Percentiles rank a stretch among this genome's conserved stretches.
These are phyloP conservation scores for Cladosporium sp. DNA, from an alignment of 2,329 filamentous ascomycete genomes.

Conservation along the genomic window DNA sequence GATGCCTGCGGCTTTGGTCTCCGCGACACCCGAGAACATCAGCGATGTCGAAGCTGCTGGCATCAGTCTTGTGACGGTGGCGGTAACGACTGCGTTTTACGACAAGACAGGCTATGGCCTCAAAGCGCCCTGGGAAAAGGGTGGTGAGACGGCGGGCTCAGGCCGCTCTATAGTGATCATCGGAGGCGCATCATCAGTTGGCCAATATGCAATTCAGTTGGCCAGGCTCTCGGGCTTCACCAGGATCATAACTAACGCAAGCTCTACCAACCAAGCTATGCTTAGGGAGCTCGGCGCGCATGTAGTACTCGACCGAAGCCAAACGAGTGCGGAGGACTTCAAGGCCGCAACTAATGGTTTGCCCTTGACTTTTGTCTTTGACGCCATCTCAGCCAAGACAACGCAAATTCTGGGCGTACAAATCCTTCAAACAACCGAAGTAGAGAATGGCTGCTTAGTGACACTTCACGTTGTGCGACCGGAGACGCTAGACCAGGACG, in stretches of 20 bases:
- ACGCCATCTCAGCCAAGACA: background rate
- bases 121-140: background rate
- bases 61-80: background rate
- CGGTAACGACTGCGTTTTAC: background rate
- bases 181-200: conserved; percentile 38
- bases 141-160: conserved; percentile 6
- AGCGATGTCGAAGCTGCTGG: background rate
- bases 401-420: background rate
- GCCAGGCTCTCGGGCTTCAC: conserved; percentile 53
- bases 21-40: background rate
- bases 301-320: background rate
- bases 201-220: conserved; percentile 43
- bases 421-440: background rate
- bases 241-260: conserved; percentile 35
- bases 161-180: conserved; percentile 37
- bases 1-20: background rate
- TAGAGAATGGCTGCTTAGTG: background rate
- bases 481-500: background rate
- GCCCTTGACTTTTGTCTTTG: background rate
- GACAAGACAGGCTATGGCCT: background rate
- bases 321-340: background rate
- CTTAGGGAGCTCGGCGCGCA: background rate
- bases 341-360: background rate
- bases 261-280: conserved; percentile 24
- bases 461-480: background rate